Base-by-base conservation (phyloP, 2,329 filamentous ascomycete species). In the Calycina marina region DNA sequence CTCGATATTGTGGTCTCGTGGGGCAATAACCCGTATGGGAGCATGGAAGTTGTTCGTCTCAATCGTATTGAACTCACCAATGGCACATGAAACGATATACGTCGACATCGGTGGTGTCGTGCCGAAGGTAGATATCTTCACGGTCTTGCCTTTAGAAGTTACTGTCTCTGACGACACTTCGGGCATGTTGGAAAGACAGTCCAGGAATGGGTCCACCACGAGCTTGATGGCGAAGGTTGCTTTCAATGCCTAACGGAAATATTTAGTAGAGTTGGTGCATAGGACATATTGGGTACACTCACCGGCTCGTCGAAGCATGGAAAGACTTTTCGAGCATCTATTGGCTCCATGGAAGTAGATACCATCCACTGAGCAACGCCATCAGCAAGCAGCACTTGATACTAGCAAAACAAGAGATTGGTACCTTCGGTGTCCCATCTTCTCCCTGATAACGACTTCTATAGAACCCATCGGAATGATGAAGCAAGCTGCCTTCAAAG, bases 241-340 rank as follows among this genome's bases (percentile, higher is more conserved):
- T 57, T 81, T 82, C 32, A 80, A 57, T 12, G 72, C 72, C n/a
- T n/a, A n/a, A n/a, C n/a, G n/a, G n/a, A n/a, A n/a, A n/a, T n/a
- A n/a, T n/a, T n/a, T n/a, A n/a, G n/a, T n/a, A n/a, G n/a, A n/a
- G n/a, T n/a, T n/a, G n/a, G n/a, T n/a, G n/a, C n/a, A n/a, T n/a
- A n/a, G n/a, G n/a, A n/a, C n/a, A n/a, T n/a, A n/a, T n/a, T n/a
- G n/a, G n/a, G n/a, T n/a, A n/a, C n/a, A n/a, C n/a, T n/a, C n/a
- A n/a, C n/a, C 12, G 77, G 77, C 57, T 81, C 76, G 49, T 82
- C 77, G 52, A 80, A 80, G 56, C 75, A 80, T 18, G 77, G 77
- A 55, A 80, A 77, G 4, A 75, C 73, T 17, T 27, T 33, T 42
- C 76, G 61, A 34, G 72, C 74, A 56, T 79, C 72, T 8, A 72